Evolutionary conservation across 192 early-diverging fungal genomes (phyloP).

Genomic region (Rhizophagus clarus): DNA sequence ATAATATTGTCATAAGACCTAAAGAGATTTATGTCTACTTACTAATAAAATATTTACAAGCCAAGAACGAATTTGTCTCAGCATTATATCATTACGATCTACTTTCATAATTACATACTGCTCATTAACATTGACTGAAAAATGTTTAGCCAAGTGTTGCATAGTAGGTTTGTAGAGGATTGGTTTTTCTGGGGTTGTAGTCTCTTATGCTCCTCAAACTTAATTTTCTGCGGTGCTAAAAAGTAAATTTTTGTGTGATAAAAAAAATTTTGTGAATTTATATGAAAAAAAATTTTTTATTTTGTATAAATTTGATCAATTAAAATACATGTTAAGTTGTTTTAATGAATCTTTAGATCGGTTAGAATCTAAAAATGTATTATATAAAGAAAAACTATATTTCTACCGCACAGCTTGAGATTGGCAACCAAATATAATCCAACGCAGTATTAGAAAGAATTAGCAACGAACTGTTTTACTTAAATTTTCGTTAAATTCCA

Average conservation of each 20-base stretch:
- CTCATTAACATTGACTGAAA: conserved; percentile 13
- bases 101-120: conserved; percentile 25
- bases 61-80: conserved; percentile 3
- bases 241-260: no score
- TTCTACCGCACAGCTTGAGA: not conserved
- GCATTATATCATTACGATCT: not conserved
- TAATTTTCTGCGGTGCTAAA: no score
- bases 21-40: not conserved
- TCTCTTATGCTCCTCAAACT: no score
- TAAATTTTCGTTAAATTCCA: no score
- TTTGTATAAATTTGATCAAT: no score
- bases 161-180: conserved; percentile 1
- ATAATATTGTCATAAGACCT: not conserved
- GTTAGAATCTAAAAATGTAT: conserved; percentile 8
- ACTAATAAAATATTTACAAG: conserved; percentile 24
- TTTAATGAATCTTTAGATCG: no score
- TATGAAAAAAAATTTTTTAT: no score
- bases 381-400: conserved; percentile 25
- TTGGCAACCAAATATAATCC: conserved; percentile 15
- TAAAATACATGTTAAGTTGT: no score
- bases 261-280: no score
- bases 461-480: not conserved
- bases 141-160: conserved; percentile 15
- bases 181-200: no score
- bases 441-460: conserved; percentile 4